Evolutionary conservation across 306 rosid genomes (phyloP).

Genomic region (Lathyrus sativus): DNA sequence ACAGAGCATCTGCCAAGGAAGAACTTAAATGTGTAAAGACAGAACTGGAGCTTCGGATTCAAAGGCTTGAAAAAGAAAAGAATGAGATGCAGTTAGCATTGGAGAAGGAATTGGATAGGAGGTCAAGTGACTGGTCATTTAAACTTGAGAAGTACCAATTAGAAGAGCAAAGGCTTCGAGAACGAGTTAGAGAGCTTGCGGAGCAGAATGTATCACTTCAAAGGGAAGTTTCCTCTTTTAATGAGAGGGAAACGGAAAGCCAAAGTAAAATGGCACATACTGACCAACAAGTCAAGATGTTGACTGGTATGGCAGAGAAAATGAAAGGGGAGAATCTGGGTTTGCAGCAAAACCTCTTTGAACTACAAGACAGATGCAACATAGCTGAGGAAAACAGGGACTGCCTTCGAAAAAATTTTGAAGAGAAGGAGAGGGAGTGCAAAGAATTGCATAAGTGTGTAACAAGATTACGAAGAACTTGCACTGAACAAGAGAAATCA

Average conservation of each 20-base stretch:
- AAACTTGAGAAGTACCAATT: constrained; percentile 86
- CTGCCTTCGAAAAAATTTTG: constrained; percentile 58
- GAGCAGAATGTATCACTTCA: constrained; percentile 96
- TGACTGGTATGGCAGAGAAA: constrained; percentile 57
- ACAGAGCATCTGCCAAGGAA: constrained; percentile 68
- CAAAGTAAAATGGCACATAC: constrained; percentile 51
- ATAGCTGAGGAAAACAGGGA: constrained; percentile 61
- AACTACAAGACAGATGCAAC: constrained; percentile 65
- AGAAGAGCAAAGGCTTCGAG: constrained; percentile 93
- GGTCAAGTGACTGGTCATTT: constrained; percentile 92
- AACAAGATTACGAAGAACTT: constrained; percentile 72
- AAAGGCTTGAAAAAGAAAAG: constrained; percentile 83
- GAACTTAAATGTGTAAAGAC: constrained; percentile 58
- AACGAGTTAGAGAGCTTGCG: constrained; percentile 96
- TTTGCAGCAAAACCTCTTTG: constrained; percentile 57
- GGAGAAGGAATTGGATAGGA: constrained; percentile 92
- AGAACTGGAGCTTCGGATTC: constrained; percentile 62
- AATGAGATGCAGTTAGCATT: constrained; percentile 78
- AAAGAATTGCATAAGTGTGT: constrained; percentile 76
- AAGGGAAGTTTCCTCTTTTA: constrained; percentile 75
- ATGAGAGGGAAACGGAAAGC: constrained; percentile 70
- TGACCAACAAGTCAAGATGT: constrained; percentile 62
- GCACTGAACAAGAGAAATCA: constrained; percentile 92
- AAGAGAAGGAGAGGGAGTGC: constrained; percentile 85
- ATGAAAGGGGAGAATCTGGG: constrained; percentile 58